Conservation (phyloP, 2,329 filamentous ascomycete genomes). For the Diaporthe australafricana region DNA sequence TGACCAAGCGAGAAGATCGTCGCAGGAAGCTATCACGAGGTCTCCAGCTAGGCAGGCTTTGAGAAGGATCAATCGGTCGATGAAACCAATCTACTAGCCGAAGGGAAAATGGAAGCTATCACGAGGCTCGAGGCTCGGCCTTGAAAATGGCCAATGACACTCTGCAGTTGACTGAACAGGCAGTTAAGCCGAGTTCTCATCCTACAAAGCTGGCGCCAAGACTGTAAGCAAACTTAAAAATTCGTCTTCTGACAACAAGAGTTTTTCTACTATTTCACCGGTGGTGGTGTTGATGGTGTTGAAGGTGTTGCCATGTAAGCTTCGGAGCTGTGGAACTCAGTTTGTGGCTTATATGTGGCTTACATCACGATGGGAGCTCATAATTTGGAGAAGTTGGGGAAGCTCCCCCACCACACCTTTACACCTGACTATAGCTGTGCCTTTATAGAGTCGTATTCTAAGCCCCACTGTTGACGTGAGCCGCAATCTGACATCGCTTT, state of each 20-base stretch:
- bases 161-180: background rate
- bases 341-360: background rate
- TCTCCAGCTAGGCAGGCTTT: background rate
- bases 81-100: background rate
- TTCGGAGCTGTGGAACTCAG: background rate
- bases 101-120: background rate
- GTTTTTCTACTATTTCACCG: background rate
- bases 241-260: conserved; percentile 5
- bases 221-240: conserved; percentile 3
- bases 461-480: too few species aligned
- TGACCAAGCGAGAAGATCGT: background rate
- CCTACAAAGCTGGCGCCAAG: background rate
- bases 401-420: background rate
- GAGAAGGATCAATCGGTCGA: conserved; percentile 4
- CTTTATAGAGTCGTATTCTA: too few species aligned
- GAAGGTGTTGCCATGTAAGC: conserved; percentile 7
- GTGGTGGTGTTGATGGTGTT: background rate
- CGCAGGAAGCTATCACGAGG: conserved; percentile 2
- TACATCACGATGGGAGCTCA: background rate
- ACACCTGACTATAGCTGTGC: too few species aligned
- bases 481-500: conserved; percentile 1
- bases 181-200: background rate
- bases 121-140: background rate
- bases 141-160: conserved; percentile 7
- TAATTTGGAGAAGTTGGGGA: conserved; percentile 2